Conservation (phyloP, 2,329 filamentous ascomycete species). For the Cordyceps tenuipes region DNA sequence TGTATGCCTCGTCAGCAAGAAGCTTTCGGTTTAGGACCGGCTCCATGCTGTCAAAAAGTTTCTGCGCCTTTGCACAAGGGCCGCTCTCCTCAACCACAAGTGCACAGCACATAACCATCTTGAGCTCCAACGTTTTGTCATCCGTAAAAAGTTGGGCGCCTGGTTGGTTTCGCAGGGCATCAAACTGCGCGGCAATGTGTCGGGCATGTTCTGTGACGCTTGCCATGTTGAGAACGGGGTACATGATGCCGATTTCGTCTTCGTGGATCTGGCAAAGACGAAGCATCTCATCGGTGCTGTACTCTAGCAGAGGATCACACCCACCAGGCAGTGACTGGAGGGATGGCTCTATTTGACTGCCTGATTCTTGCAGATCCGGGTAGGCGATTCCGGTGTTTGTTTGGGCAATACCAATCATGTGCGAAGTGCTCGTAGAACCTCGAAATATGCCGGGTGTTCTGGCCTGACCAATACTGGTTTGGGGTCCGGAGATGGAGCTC, state of each 20-base stretch:
- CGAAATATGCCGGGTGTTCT: slow-evolving; percentile 60
- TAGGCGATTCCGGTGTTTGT: slow-evolving; percentile 72
- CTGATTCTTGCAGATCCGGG: slow-evolving; percentile 50
- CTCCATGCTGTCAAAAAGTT: slow-evolving; percentile 70
- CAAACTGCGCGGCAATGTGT: slow-evolving; percentile 63
- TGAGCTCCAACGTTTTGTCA: slow-evolving; percentile 59
- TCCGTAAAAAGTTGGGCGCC: slow-evolving; percentile 35
- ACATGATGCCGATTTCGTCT: slow-evolving; percentile 89
- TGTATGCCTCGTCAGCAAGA: slow-evolving; percentile 43
- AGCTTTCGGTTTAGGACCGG: slow-evolving; percentile 58
- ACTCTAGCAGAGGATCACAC: slow-evolving; percentile 69
- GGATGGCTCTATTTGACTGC: slow-evolving; percentile 40
- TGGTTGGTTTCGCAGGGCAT: slow-evolving; percentile 34
- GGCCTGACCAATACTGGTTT: slow-evolving; percentile 32
- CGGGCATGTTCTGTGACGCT: slow-evolving; percentile 62
- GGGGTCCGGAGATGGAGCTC: slow-evolving; percentile 26
- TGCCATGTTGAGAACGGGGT: slow-evolving; percentile 72
- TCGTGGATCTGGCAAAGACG: slow-evolving; percentile 73
- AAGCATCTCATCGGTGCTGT: slow-evolving; percentile 71
- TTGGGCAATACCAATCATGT: slow-evolving; percentile 79
- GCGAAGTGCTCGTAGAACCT: slow-evolving; percentile 77
- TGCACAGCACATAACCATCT: slow-evolving; percentile 73
- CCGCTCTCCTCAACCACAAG: slow-evolving; percentile 72
- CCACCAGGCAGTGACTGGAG: not conserved
- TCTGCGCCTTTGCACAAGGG: slow-evolving; percentile 63